Conservation (phyloP, 2,329 filamentous ascomycete genomes). For the Colletotrichum sp. region DNA sequence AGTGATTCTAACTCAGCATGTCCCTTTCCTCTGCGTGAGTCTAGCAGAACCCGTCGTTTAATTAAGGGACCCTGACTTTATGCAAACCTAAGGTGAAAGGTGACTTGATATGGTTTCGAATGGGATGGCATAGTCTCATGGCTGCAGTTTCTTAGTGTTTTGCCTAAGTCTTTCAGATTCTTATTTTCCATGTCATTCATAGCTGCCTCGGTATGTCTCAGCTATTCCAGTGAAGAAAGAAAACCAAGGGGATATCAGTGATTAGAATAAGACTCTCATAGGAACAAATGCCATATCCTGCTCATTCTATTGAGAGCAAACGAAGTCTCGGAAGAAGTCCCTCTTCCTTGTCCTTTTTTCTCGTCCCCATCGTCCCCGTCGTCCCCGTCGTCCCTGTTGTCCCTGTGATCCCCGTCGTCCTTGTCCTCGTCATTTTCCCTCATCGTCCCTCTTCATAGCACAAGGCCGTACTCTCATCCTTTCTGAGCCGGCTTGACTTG, state of each 20-base stretch:
- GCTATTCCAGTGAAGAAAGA: background rate
- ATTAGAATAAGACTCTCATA: background rate
- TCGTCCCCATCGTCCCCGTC: background rate
- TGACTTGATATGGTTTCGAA: background rate
- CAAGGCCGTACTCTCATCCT: no score
- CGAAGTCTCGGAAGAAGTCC: background rate
- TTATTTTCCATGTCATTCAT: accelerated
- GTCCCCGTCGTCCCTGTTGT: background rate
- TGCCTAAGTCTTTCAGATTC: accelerated
- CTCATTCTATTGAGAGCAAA: background rate
- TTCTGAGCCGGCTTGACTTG: no score
- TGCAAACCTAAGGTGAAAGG: background rate
- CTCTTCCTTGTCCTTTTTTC: background rate
- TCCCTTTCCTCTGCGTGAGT: background rate
- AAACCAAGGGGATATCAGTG: background rate
- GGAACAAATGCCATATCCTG: background rate
- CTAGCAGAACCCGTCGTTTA: background rate
- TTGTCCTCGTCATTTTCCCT: background rate
- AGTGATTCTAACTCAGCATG: background rate
- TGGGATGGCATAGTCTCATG: background rate
- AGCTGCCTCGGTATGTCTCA: background rate
- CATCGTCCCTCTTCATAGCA: background rate
- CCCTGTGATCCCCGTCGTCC: background rate
- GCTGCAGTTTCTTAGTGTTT: background rate
- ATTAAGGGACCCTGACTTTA: background rate